Percentiles rank a stretch among this genome's conserved stretches.
phyloP scores from a whole-genome alignment of 1,284 basidiomycete species.

The Tylopilus sp. region DNA sequence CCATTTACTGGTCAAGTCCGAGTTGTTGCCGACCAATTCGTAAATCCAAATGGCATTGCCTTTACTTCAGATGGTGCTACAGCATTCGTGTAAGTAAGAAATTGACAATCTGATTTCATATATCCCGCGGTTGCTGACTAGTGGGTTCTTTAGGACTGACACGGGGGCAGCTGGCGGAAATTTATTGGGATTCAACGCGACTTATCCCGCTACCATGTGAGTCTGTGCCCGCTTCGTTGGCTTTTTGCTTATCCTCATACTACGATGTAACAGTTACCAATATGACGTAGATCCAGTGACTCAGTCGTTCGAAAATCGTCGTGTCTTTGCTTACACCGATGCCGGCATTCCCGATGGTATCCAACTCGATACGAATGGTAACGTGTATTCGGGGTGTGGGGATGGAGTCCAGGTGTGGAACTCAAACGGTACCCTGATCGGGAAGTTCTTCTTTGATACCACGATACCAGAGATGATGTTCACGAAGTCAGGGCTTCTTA shows the following conservation, averaged over 20 bases:
- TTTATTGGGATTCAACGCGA: constrained; percentile 68
- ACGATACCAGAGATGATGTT: too few relatives aligned
- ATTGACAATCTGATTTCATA: constrained; percentile 8
- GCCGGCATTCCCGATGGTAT: constrained; percentile 81
- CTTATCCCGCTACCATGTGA: constrained; percentile 76
- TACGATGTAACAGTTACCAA: constrained; percentile 60
- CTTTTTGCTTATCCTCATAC: background rate
- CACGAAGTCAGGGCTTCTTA: too few relatives aligned
- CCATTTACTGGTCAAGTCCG: constrained; percentile 70
- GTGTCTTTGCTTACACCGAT: constrained; percentile 78
- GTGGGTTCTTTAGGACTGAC: constrained; percentile 56
- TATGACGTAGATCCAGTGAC: constrained; percentile 75
- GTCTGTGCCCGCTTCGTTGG: constrained; percentile 22
- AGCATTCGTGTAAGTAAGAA: constrained; percentile 70
- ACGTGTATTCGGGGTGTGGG: constrained; percentile 36
- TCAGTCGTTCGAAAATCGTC: constrained; percentile 69
- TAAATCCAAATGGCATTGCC: constrained; percentile 73
- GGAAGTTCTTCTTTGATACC: too few relatives aligned
- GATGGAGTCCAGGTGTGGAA: constrained; percentile 43
- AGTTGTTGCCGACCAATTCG: constrained; percentile 78
- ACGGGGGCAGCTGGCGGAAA: constrained; percentile 58
- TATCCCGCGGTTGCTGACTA: background rate
- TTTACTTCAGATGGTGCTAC: constrained; percentile 74
- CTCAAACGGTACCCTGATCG: too few relatives aligned
- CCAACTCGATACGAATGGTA: constrained; percentile 45